These are phyloP conservation scores for Amanita pallidorosea DNA, from an alignment of 768 basidiomycete genomes.

Conservation along the genomic window DNA sequence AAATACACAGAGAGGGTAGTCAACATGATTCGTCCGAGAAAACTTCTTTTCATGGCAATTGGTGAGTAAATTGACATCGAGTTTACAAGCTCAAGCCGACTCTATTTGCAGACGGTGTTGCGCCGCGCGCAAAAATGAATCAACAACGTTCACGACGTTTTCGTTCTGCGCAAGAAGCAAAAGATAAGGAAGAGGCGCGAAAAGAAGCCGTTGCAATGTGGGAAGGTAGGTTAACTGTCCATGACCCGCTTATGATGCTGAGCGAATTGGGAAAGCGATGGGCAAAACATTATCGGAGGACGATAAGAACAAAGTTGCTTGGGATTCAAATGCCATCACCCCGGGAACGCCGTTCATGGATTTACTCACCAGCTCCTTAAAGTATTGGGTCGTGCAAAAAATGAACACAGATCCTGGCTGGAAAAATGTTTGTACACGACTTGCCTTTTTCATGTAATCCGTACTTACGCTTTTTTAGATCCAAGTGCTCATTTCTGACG, in stretches of 20 bases:
- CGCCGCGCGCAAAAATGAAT: conserved; percentile 99
- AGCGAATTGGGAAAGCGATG: conserved; percentile 53
- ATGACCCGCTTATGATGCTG: neutral
- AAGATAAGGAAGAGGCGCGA: conserved; percentile 83
- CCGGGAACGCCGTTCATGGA: conserved; percentile 99
- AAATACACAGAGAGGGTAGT: conserved; percentile 95
- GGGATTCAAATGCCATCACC: conserved; percentile 99
- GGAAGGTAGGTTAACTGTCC: conserved; percentile 47
- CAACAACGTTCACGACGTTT: conserved; percentile 97
- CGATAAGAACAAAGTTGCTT: conserved; percentile 74
- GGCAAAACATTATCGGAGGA: conserved; percentile 78
- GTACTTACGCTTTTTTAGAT: conserved; percentile 36
- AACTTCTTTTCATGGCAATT: conserved; percentile 96
- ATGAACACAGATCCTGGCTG: conserved; percentile 93
- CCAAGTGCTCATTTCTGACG: conserved; percentile 94
- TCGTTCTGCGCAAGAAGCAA: conserved; percentile 88
- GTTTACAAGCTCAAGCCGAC: neutral
- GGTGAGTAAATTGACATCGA: conserved; percentile 37
- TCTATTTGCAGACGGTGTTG: conserved; percentile 70
- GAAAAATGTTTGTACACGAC: conserved; percentile 58
- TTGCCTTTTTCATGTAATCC: neutral
- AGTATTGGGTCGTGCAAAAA: conserved; percentile 96
- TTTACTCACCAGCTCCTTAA: conserved; percentile 73
- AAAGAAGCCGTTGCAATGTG: conserved; percentile 75
- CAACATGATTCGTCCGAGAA: conserved; percentile 92